Evolutionary conservation across 1,284 basidiomycete species (phyloP).

Genomic region (Earliella scabrosa): DNA sequence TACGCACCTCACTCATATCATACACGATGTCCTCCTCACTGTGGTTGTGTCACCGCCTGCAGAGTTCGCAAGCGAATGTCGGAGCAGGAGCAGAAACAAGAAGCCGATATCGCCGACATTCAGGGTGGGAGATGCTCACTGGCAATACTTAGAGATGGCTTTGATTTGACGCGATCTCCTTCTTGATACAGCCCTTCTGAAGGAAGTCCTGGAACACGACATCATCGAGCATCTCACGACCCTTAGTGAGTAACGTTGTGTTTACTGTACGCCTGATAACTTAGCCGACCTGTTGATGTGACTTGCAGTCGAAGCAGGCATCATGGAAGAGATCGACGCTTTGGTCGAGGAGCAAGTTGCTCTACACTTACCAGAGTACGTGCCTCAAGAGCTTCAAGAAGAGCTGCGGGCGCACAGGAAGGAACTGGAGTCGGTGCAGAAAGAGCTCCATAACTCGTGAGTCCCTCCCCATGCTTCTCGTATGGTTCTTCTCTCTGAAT

Average conservation of each 20-base stretch:
- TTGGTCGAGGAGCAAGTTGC: constrained; percentile 50
- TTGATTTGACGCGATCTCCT: background rate
- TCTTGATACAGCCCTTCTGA: constrained; percentile 43
- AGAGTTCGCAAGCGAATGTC: constrained; percentile 49
- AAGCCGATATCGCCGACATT: constrained; percentile 50
- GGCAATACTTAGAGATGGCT: no score
- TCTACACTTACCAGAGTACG: constrained; percentile 45
- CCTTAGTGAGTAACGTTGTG: constrained; percentile 39
- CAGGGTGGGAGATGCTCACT: constrained; percentile 36
- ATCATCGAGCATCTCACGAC: constrained; percentile 47
- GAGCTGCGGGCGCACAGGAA: constrained; percentile 49
- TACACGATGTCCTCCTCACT: no score
- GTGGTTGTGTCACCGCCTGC: background rate
- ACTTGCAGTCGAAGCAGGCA: constrained; percentile 46
- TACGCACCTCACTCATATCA: constrained; percentile 4
- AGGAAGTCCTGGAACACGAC: constrained; percentile 47
- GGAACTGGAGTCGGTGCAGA: constrained; percentile 52
- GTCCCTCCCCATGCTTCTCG: constrained; percentile 21
- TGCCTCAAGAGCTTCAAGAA: constrained; percentile 49
- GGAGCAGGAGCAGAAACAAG: constrained; percentile 46
- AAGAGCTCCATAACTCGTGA: constrained; percentile 59
- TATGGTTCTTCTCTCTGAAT: background rate
- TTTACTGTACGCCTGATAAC: no score
- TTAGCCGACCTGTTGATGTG: no score
- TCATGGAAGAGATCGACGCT: constrained; percentile 48